Conservation (phyloP, 192 early-diverging fungal genomes). For the Podila clonocystis region DNA sequence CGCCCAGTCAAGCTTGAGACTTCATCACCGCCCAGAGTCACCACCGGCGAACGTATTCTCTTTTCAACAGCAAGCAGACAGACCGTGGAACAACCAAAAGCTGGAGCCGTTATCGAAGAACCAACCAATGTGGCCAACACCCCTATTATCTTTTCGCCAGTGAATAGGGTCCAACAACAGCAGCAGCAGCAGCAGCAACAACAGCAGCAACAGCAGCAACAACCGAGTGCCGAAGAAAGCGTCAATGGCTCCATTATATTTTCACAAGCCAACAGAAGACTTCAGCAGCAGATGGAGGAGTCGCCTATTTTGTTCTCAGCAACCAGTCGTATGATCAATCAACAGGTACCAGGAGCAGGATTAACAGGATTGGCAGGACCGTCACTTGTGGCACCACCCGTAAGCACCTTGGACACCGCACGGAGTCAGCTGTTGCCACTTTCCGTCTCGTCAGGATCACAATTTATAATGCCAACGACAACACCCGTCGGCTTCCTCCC, state of each 20-base stretch:
- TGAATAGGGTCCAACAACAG: conserved; percentile 1
- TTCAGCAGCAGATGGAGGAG: conserved; percentile 15
- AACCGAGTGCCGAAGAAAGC: background rate
- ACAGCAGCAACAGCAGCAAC: conserved; percentile 9
- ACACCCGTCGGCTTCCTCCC: background rate
- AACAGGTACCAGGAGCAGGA: background rate
- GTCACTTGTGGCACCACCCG: background rate
- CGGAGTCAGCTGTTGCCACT: background rate
- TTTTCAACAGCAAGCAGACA: conserved; percentile 29
- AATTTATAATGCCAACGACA: background rate
- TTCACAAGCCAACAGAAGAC: conserved; percentile 13
- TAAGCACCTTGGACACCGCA: background rate
- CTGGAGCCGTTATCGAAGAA: background rate
- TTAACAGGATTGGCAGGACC: background rate
- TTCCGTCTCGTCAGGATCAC: background rate
- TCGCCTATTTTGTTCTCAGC: conserved; percentile 39
- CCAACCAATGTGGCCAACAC: background rate
- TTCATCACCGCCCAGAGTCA: background rate
- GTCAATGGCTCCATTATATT: conserved; percentile 33
- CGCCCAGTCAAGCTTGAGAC: background rate
- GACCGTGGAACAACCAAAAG: conserved; percentile 20
- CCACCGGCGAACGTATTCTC: conserved; percentile 12
- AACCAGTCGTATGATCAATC: conserved; percentile 13
- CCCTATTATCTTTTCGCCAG: background rate
- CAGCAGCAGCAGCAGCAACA: background rate